Percentiles rank a stretch among this genome's conserved stretches.
phyloP scores from a whole-genome alignment of 805 yeast species.

The Yarrowia sp. region DNA sequence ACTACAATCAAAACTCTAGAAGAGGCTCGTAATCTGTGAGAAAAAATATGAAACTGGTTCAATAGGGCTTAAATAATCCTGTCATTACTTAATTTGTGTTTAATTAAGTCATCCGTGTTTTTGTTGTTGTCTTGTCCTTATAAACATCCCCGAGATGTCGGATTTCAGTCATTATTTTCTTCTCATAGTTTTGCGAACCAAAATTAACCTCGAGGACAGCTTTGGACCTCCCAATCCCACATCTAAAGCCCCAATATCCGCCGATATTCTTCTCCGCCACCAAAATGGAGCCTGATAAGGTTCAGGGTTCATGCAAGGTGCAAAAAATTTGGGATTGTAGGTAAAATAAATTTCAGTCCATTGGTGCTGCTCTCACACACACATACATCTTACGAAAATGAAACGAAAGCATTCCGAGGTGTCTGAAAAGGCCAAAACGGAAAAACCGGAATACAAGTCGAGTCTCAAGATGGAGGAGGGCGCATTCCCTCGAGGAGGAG shows the following conservation, averaged over 20 bases:
- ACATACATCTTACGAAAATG: slow-evolving; percentile 27
- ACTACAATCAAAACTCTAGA: not conserved
- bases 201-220: not conserved
- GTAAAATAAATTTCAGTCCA: slow-evolving; percentile 27
- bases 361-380: slow-evolving; percentile 19
- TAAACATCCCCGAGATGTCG: not conserved
- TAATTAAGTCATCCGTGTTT: too few relatives aligned
- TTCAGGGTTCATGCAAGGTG: slow-evolving; percentile 34
- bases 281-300: slow-evolving; percentile 8
- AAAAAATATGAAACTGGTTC: too few relatives aligned
- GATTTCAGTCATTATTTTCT: not conserved
- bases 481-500: slow-evolving; percentile 95
- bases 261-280: slow-evolving; percentile 3
- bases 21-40: slow-evolving; percentile 11
- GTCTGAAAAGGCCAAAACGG: slow-evolving; percentile 20
- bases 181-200: not conserved
- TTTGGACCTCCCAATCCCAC: not conserved
- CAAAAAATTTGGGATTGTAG: slow-evolving; percentile 35
- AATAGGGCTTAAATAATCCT: too few relatives aligned
- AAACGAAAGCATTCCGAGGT: slow-evolving; percentile 39
- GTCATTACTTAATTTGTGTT: too few relatives aligned
- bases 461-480: slow-evolving; percentile 52
- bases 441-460: slow-evolving; percentile 39
- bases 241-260: not conserved
- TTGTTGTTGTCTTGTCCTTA: not conserved